Evolutionary conservation across 371 early-diverging fungal genomes (phyloP), one percentile per base, ranked within the genome.

Genomic region (Syncephalis plumigaleata): DNA sequence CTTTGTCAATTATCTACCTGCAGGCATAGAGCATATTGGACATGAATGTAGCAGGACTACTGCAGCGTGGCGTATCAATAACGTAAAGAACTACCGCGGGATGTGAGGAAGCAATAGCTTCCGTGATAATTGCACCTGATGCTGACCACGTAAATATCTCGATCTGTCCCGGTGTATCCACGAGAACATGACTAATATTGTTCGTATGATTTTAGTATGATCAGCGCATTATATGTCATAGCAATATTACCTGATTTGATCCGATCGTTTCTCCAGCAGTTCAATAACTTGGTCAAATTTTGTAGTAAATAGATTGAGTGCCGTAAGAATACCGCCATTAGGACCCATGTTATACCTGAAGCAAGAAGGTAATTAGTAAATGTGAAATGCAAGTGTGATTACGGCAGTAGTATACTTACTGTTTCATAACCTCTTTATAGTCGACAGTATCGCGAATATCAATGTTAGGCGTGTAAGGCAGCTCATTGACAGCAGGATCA

Each of bases 81-180:
- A 97, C 81, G 59, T 98, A 99, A 2, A 89, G 83, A 15, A 99
- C 67, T 44, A 88, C 84, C 0, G 97, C 89, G 9, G 95, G 93
- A 56, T 89, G 88, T 2, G 85, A 67, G 0, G 92, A 81, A 0
- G 96, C 91, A 38, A 98, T 66, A 2, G 91, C 79, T 53, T 95
- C 93, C 2, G 94, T 90, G 55, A 99, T 91, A 54, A 98, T 96
- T 31, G 90, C 72, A 21, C 99, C 99, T 7, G 95, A 89, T 8
- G 98, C 96, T 31, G 97, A 96, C 96, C 98, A 98, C 15, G 98
- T 98, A 70, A 99, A 99, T 50, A 98, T 93, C 69, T 99, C 99
- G 55, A 99, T 98, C 64, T 99, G 99, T 17, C 99, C 99, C 26
- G 99, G 99, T 11, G 99, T 99, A 64, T 99, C 99, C n/a, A 98